Evolutionary conservation across 441 rosid genomes (phyloP).

Genomic region (Syzygium malaccense): DNA sequence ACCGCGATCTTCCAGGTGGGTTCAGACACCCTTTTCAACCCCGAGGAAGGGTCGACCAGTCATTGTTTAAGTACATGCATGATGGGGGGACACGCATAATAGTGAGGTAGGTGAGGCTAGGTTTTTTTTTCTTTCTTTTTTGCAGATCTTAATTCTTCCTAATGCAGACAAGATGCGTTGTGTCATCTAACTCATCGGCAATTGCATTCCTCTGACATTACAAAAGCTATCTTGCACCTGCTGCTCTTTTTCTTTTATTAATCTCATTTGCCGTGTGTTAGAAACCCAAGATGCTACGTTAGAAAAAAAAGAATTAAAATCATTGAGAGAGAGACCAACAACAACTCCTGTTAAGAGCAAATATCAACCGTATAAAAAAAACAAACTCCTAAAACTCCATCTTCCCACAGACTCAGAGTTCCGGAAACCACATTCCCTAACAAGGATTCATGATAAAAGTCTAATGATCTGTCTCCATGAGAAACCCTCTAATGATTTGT

Average conservation of each 20-base stretch:
- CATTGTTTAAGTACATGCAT: slow-evolving; percentile 9
- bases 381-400: not conserved
- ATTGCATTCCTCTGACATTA: not conserved
- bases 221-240: not conserved
- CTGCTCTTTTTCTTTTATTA: not conserved
- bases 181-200: slow-evolving; percentile 2
- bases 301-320: not conserved
- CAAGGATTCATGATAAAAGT: not conserved
- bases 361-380: not conserved
- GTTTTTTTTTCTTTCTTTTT: slow-evolving; percentile 9
- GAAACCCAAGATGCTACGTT: not conserved
- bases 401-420: not conserved
- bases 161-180: slow-evolving; percentile 9
- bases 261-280: not conserved
- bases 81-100: slow-evolving; percentile 20
- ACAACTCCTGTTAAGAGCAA: not conserved
- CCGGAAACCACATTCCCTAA: not conserved
- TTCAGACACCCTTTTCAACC: slow-evolving; percentile 41
- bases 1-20: slow-evolving; percentile 65
- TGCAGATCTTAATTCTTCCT: not conserved
- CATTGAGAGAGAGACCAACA: not conserved
- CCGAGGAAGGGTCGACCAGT: slow-evolving; percentile 16
- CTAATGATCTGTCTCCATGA: not conserved
- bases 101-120: slow-evolving; percentile 1
- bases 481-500: not conserved